Evolutionary conservation across 129 eudicot species (phyloP), one percentile per base, ranked within the genome.

Genomic region (Silybum marianum): DNA sequence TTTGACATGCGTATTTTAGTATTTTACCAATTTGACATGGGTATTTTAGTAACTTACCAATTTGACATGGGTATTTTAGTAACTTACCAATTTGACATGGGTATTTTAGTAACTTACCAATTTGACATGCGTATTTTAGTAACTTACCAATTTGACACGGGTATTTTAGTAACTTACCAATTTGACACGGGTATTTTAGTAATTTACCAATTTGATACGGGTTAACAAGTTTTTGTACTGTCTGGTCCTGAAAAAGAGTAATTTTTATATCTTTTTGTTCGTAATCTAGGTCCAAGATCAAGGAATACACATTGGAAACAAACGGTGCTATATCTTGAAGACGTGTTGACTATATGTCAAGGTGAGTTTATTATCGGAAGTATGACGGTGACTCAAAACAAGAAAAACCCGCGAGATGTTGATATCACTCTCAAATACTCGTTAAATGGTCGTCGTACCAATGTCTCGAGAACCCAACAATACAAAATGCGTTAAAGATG

Each of bases 301-400:
- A 84, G 91, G 80, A 87, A 82, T 10, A 96, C 99, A 9, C 99
- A 96, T 82, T 96, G 99, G 99, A 96, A 96, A 67, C 99, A 96
- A 66, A 96, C 99, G 10, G 98, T 96, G 19, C 84, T 96, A 26
- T 96, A 96, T 85, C 90, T 96, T 8, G 99, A 96, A 88, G 99
- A 96, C 24, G 95, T 91, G 68, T 72, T 96, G 7, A 89, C 95
- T 30, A 86, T 96, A 69, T 90, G 99, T 78, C 81, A 91, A 91
- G 99, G 99, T 25, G 99, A 93, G 87, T 66, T 86, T 69, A 44
- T 96, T 44, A 67, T 69, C 0, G 99, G 99, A 62, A 88, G 79
- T 80, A 87, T 96, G 97, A 82, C 94, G 0, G 95, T 96, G 18
- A 77, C 98, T 34, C 95, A 89, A 71, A 96, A 96, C 88, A 91